Conservation (phyloP, 2,329 filamentous ascomycete genomes). For the Neocatenulostroma microsporum region DNA sequence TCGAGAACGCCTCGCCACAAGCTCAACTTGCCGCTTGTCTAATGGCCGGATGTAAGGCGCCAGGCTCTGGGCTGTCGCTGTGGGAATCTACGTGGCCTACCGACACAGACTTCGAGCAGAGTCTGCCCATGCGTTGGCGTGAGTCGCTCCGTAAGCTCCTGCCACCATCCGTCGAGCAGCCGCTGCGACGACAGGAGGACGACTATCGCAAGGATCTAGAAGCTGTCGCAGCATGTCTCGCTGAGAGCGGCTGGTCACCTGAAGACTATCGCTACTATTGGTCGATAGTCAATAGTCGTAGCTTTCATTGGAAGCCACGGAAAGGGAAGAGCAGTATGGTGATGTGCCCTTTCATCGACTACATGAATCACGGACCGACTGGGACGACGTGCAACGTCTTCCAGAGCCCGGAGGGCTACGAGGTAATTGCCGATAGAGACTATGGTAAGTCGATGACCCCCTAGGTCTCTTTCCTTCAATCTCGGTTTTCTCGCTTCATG, state of each 20-base stretch:
- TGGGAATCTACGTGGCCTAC: conserved; percentile 50
- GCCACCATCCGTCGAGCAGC: conserved; percentile 30
- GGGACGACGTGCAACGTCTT: conserved; percentile 45
- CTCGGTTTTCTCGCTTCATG: conserved; percentile 1
- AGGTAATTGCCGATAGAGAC: conserved; percentile 44
- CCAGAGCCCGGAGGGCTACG: conserved; percentile 47
- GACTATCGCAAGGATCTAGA: conserved; percentile 24
- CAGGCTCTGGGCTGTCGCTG: conserved; percentile 6
- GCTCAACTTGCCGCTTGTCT: conserved; percentile 55
- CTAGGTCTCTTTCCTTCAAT: conserved; percentile 2
- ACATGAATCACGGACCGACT: conserved; percentile 53
- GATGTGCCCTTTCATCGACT: conserved; percentile 64
- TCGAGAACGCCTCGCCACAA: conserved; percentile 40
- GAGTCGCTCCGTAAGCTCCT: conserved; percentile 33
- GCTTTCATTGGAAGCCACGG: conserved; percentile 50
- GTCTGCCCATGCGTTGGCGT: conserved; percentile 52
- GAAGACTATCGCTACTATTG: conserved; percentile 48
- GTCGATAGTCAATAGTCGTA: conserved; percentile 54
- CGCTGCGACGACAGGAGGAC: conserved; percentile 22
- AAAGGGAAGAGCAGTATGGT: conserved; percentile 48
- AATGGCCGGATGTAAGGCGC: conserved; percentile 12
- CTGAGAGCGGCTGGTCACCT: conserved; percentile 23
- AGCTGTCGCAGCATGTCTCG: conserved; percentile 9
- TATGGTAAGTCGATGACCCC: conserved; percentile 37
- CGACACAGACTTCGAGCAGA: conserved; percentile 49